A percentile compares a stretch with the other conserved stretches of the same genome.
These are phyloP conservation scores for Terana coerulea DNA, from an alignment of 768 basidiomycete species.

Conservation along the genomic window DNA sequence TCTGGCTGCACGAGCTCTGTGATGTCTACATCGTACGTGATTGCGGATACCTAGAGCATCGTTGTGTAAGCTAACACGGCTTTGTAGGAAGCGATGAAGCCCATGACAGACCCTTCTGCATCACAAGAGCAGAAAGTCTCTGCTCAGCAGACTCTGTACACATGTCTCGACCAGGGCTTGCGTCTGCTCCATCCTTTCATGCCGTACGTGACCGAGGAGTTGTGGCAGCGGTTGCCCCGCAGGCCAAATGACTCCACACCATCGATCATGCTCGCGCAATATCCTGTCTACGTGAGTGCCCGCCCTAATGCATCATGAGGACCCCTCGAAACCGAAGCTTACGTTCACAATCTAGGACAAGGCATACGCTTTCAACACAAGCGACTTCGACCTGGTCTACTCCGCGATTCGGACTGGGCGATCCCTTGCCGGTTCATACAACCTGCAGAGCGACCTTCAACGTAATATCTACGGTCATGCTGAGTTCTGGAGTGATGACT, in stretches of 20 bases:
- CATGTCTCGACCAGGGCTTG: slow-evolving; percentile 87
- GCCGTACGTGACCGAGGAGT: slow-evolving; percentile 98
- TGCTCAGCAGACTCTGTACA: slow-evolving; percentile 94
- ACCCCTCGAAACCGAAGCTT: not conserved
- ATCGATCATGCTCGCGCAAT: slow-evolving; percentile 87
- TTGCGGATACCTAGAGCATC: not conserved
- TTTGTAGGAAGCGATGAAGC: slow-evolving; percentile 94
- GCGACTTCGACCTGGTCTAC: slow-evolving; percentile 89
- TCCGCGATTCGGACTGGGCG: slow-evolving; percentile 73
- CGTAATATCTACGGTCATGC: slow-evolving; percentile 33
- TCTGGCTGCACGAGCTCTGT: slow-evolving; percentile 99
- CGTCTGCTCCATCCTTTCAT: slow-evolving; percentile 95
- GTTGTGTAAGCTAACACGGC: not conserved
- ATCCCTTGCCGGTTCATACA: slow-evolving; percentile 86
- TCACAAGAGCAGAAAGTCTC: slow-evolving; percentile 63
- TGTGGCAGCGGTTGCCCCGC: slow-evolving; percentile 95
- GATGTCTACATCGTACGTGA: slow-evolving; percentile 91
- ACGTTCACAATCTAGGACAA: slow-evolving; percentile 42
- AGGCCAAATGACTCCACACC: slow-evolving; percentile 76
- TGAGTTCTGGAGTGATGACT: slow-evolving; percentile 3
- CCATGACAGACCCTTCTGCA: slow-evolving; percentile 83
- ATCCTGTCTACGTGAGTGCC: slow-evolving; percentile 70
- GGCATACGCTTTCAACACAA: slow-evolving; percentile 54
- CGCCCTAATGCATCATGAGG: not conserved
- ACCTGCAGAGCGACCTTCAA: slow-evolving; percentile 81